Evolutionary conservation across 192 early-diverging fungal genomes (phyloP), one percentile per base, ranked within the genome.

Genomic region (Coemansia sp.): DNA sequence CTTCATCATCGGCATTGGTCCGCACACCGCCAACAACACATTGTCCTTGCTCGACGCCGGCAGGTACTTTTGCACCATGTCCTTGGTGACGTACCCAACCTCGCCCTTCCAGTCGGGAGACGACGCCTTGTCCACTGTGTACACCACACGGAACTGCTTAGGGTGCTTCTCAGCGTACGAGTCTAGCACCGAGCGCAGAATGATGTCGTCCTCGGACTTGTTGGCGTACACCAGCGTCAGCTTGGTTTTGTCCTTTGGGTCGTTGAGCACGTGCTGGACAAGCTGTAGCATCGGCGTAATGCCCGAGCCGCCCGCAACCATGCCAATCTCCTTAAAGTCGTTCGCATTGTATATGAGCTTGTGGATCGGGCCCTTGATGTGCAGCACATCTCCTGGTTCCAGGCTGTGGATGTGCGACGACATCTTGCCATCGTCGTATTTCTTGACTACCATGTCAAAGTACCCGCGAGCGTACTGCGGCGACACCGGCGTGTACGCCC

Each of bases 221-320:
- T 93, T 92, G 52, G 87, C 88, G 75, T 88, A 93, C 47, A 95
- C 68, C 41, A 95, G 79, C n/a, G 85, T 82, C 58, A 93, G 62
- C 63, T 89, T 86, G 57, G 91, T 92, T 29, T 82, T 64, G 78
- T 92, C 88, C 11, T 76, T 74, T 15, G 83, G 83, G 69, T 93
- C 85, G 41, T 65, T 54, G 21, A 88, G 66, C 37, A 94, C 74
- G 8, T 87, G 82, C 67, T 86, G 84, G 57, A 93, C 79, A 48
- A 95, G 67, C 79, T 95, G 93, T 53, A 89, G 67, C 83, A 90
- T 89, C 10, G 92, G 92, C 19, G 93, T 93, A 54, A 95, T 90
- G 12, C 89, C 93, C 15, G 90, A 88, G n/a, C 94, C 94, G 38
- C 92, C 93, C 19, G 89, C 90, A 66, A 96, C 84, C 88, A 94